Conservation (phyloP, 1,139 yeast genomes). For the Taphrina communis region DNA sequence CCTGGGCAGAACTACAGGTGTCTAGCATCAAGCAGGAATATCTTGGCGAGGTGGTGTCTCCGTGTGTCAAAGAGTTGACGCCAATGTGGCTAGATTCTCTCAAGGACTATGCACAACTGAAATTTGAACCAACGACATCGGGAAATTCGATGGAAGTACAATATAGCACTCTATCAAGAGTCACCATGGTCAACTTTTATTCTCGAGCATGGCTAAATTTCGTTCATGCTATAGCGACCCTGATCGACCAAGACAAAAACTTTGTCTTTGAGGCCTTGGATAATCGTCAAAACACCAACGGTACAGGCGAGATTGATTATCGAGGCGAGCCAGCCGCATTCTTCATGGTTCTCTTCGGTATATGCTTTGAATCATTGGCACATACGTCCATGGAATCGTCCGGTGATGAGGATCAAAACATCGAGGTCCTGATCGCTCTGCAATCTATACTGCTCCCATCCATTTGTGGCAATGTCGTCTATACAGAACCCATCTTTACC, state of each 20-base stretch:
- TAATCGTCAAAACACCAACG: constrained; percentile 44
- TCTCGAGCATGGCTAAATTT: constrained; percentile 74
- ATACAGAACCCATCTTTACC: constrained; percentile 70
- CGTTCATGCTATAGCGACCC: constrained; percentile 74
- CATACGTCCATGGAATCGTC: constrained; percentile 47
- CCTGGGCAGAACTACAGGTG: constrained; percentile 85
- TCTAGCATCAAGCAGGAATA: constrained; percentile 53
- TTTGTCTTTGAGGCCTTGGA: constrained; percentile 57
- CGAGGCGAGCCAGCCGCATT: constrained; percentile 72
- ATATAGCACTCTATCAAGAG: constrained; percentile 34
- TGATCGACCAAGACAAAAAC: constrained; percentile 61
- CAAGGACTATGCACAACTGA: constrained; percentile 72
- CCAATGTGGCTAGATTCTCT: constrained; percentile 81
- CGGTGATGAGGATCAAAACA: constrained; percentile 47
- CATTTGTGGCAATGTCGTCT: constrained; percentile 65
- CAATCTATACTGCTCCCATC: constrained; percentile 64
- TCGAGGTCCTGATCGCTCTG: constrained; percentile 61
- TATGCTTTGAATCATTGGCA: constrained; percentile 74
- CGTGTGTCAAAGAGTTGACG: constrained; percentile 65
- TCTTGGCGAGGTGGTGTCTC: constrained; percentile 59
- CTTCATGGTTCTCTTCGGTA: constrained; percentile 80
- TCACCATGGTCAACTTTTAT: constrained; percentile 33
- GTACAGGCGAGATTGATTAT: constrained; percentile 48
- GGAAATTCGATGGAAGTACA: constrained; percentile 39
- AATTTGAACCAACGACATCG: constrained; percentile 61